Evolutionary conservation across 805 yeast species (phyloP), one percentile per base, ranked within the genome.

Genomic region (Saccharomycopsis selenospora): DNA sequence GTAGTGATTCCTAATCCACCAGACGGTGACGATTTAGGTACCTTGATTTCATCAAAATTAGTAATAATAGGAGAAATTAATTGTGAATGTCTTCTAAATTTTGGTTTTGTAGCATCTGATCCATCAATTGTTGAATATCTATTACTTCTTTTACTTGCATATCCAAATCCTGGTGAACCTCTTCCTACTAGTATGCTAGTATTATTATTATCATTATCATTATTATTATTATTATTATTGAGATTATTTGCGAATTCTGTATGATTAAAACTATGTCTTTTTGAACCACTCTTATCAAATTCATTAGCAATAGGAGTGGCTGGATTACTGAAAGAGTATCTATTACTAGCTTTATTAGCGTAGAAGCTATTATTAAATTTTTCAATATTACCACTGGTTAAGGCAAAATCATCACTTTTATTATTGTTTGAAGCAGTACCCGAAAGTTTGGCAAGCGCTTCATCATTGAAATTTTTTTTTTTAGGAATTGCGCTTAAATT

Each of bases 61-160:
- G 38, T 33, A 17, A 14, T 17, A 14, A 33, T 33, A 5, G 38
- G 38, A 7, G 38, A 33, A 6, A 33, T 10, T 6, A 33, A 14
- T 20, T 33, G 38, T 6, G 38, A 33, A 17, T 33, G 38, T 33
- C 38, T 33, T 14, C 17, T 33, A 14, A 45, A 38, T 3, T 30
- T 33, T 18, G 42, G 45, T 14, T 46, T 49, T 13, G 42, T 42
- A 2, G 50, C 27, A 40, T 49, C 52, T 6, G 49, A 28, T 42
- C 52, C 46, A 27, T 51, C 54, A 27, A 51, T 27, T 13, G 54
- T 20, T 17, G 49, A 45, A 40, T 36, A 49, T 27, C 55, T 36
- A 28, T 51, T 30, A n/a, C 40, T 30, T 23, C 30, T 44, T 18
- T 24, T n/a, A 17, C 5, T 28, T 28, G 33, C 33, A n/a, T 28